Base-by-base conservation (phyloP, 192 early-diverging fungal species). In the Helicostylum pulchrum region DNA sequence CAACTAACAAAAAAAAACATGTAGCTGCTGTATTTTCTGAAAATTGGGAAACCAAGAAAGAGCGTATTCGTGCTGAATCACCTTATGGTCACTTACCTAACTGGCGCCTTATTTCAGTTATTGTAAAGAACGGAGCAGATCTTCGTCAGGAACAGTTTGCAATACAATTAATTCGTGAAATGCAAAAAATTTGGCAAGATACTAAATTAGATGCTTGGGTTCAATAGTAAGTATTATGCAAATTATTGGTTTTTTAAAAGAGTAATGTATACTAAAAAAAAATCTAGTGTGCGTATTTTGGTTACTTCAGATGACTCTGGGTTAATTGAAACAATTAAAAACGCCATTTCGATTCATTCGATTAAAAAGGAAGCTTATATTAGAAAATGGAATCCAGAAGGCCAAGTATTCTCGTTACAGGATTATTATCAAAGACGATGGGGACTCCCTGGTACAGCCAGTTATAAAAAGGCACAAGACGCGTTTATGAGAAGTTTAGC, bases 121-220 rank as follows among this genome's bases (percentile, higher is more conserved):
- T 99, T 74, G 94, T 99, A 23, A 99, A 99, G 73, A 92, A 92
- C 20, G 96, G 95, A 12, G 92, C 94, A 0, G 96, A 99, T 77
- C 77, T 95, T 66, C 77, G 96, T 48, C 97, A 99, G 79, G 96
- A 99, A 74, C 95, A 97, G 70, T 84, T 99, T 53, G 96, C 96
- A 2, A 80, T 94, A 42, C 96, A 99, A 76, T 65, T 99, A 55
- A 95, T 99, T 51, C 81, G 83, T 30, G 94, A 96, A 70, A 94
- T 96, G 88, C 85, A 93, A 70, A 79, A 90, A 49, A 94, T 97
- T 65, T 99, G 96, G 96, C 66, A 89, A 68, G 83, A 80, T 50
- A 87, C 85, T 53, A 71, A 81, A 19, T 82, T 92, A n/a, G 81
- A 88, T 51, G 88, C 92, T 31, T 96, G 94, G 92, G 90, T 95